Evolutionary conservation across 202 grass and related monocot species (phyloP).

Genomic region (Zoysia matrella): DNA sequence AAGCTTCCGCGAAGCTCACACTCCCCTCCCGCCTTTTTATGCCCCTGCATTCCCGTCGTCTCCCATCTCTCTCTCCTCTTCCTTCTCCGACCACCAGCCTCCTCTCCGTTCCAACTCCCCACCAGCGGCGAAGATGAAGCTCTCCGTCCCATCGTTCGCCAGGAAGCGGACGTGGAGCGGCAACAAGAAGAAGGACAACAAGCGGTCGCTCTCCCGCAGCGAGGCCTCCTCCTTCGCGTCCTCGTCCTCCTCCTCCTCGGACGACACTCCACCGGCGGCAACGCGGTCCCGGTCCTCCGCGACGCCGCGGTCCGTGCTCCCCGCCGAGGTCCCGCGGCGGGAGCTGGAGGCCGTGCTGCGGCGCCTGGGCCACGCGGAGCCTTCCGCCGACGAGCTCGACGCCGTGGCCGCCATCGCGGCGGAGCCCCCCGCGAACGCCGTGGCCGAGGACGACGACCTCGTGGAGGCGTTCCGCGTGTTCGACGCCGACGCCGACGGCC

Average conservation of each 20-base stretch:
- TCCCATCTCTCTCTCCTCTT: background rate
- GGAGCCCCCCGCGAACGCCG: background rate
- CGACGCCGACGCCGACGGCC: slow-evolving; percentile 69
- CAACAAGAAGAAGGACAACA: background rate
- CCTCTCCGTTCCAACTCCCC: too few species aligned
- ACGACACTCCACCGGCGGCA: too few species aligned
- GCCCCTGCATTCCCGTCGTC: background rate
- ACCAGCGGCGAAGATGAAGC: slow-evolving; percentile 42
- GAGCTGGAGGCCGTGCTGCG: slow-evolving; percentile 73
- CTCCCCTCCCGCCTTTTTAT: slow-evolving; percentile 40
- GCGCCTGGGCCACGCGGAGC: slow-evolving; percentile 51
- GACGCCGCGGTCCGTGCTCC: too few species aligned
- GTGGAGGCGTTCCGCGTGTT: slow-evolving; percentile 78
- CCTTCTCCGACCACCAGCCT: background rate
- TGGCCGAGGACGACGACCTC: slow-evolving; percentile 49
- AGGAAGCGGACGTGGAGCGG: slow-evolving; percentile 42
- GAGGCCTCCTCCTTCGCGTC: background rate
- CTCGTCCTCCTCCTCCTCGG: background rate
- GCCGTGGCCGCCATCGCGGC: slow-evolving; percentile 56
- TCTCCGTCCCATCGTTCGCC: slow-evolving; percentile 52
- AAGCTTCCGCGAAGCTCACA: slow-evolving; percentile 67
- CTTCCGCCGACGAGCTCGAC: slow-evolving; percentile 54
- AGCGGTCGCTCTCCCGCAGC: slow-evolving; percentile 47
- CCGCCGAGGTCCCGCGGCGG: slow-evolving; percentile 44
- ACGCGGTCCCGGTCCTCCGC: too few species aligned